Evolutionary conservation across 1,284 basidiomycete genomes (phyloP), one percentile per base, ranked within the genome.

Genomic region (Malassezia equina): DNA sequence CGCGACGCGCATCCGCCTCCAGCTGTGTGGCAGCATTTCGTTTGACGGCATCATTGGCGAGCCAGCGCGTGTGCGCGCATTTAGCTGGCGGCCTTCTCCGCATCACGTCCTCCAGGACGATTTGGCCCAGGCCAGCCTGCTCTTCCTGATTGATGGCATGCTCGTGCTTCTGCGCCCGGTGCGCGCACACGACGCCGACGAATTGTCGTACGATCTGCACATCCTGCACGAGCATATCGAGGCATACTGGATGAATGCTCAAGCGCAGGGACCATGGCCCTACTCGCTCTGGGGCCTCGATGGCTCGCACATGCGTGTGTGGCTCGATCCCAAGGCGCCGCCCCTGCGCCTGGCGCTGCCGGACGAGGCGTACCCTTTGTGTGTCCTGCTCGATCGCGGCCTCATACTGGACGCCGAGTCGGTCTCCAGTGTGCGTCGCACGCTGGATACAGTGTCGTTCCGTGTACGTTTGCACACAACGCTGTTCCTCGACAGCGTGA

Each of bases 211-310:
- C 75, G 93, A 98, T 75, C 85, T 96, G 81, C 93, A 96, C 69
- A 86, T 98, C 40, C 84, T 99, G 25, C 89, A 91, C 0, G 89
- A 95, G 66, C 83, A 85, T 25, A 89, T 98, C 59, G 93, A 99
- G 71, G 90, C 91, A 70, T 98, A 91, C 76, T 99, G 93, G 93
- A 95, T 93, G 40, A 91, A 96, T 77, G 78, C 95, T 48, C 83
- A 86, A 42, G 91, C 90, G 0, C 89, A 95, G 31, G 87, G 86
- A 2, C 84, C 88, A 1, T 78, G 98, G 27, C 91, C 96, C 70
- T 95, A 98, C 76, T 94, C 90, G 7, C 78, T 99, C 12, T 99
- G 93, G 93, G 93, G 86, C 0, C 98, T 89, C 74, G 93, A 98
- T 65, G 94, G 91, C 1, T 80, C 82, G 55, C 82, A 83, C 11